phyloP scores from a whole-genome alignment of 2,329 filamentous ascomycete genomes.

The Penicillium frequentans region DNA sequence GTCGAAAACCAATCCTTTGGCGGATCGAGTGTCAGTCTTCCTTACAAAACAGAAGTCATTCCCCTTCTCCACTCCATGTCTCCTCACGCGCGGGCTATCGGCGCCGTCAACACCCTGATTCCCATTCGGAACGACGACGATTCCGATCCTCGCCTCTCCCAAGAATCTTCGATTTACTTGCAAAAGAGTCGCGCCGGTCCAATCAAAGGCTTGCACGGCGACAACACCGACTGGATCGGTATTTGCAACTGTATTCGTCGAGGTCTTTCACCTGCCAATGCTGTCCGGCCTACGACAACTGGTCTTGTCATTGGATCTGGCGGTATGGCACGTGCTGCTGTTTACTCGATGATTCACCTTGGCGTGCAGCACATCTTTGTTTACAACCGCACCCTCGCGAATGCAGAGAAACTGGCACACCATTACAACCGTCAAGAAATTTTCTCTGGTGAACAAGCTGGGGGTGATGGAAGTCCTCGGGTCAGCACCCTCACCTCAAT shows the following conservation, averaged over 20 bases:
- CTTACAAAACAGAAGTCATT: slow-evolving; percentile 73
- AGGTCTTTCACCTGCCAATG: slow-evolving; percentile 71
- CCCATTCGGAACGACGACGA: slow-evolving; percentile 61
- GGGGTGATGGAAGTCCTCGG: slow-evolving; percentile 19
- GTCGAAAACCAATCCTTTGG: slow-evolving; percentile 68
- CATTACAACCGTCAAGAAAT: slow-evolving; percentile 39
- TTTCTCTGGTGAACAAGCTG: slow-evolving; percentile 14
- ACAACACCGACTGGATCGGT: slow-evolving; percentile 81
- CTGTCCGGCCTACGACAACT: slow-evolving; percentile 56
- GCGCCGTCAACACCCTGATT: slow-evolving; percentile 73
- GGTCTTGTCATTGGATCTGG: slow-evolving; percentile 65
- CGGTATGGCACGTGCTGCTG: slow-evolving; percentile 43
- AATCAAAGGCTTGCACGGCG: slow-evolving; percentile 69
- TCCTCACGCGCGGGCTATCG: slow-evolving; percentile 71
- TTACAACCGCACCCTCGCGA: slow-evolving; percentile 37
- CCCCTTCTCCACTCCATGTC: slow-evolving; percentile 66
- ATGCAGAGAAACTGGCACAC: slow-evolving; percentile 35
- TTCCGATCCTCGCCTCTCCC: slow-evolving; percentile 55
- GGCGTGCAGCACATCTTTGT: slow-evolving; percentile 41
- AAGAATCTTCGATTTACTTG: slow-evolving; percentile 55
- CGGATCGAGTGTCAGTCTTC: slow-evolving; percentile 69
- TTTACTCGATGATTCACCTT: slow-evolving; percentile 42
- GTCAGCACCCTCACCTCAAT: slow-evolving; percentile 31
- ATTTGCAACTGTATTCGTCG: slow-evolving; percentile 71
- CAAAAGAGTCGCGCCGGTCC: slow-evolving; percentile 65